Percentiles rank a stretch among this genome's conserved stretches.
These are phyloP conservation scores for Rhodotorula sp. DNA, from an alignment of 1,284 basidiomycete species.

Conservation along the genomic window DNA sequence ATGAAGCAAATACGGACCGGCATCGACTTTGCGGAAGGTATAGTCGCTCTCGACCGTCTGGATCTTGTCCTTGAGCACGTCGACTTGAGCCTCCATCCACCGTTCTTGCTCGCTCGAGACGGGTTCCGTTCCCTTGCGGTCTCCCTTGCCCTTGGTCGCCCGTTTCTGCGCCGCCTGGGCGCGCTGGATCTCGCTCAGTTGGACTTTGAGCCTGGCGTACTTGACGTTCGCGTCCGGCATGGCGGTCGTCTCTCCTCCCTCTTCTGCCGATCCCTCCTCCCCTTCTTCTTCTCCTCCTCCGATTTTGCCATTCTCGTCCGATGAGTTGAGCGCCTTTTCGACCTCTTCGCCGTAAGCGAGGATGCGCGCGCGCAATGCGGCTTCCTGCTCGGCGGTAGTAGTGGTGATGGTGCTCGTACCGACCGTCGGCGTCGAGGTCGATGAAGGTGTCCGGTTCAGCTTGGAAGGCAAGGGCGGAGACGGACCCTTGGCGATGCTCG, in stretches of 20 bases:
- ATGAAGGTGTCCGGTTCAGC: not conserved
- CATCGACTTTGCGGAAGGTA: conserved; percentile 53
- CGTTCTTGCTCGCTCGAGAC: conserved; percentile 42
- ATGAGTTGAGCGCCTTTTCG: conserved; percentile 25
- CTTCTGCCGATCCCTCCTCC: conserved; percentile 18
- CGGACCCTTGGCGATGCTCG: not conserved
- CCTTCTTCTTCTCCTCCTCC: conserved; percentile 7
- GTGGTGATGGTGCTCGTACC: not conserved
- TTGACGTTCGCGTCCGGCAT: conserved; percentile 41
- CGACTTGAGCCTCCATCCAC: conserved; percentile 56
- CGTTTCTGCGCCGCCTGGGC: conserved; percentile 41
- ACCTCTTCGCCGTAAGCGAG: conserved; percentile 31
- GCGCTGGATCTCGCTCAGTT: conserved; percentile 36
- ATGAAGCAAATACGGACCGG: conserved; percentile 44
- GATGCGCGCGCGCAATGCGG: conserved; percentile 28
- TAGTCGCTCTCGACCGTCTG: conserved; percentile 51
- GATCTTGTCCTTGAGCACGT: conserved; percentile 57
- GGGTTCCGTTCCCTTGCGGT: conserved; percentile 42
- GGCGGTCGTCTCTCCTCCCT: conserved; percentile 19
- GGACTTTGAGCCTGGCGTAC: conserved; percentile 38
- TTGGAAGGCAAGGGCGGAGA: not conserved
- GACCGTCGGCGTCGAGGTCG: not conserved
- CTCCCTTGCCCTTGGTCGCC: conserved; percentile 39
- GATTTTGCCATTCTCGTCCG: not conserved
- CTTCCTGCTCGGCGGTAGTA: conserved; percentile 6